These are phyloP conservation scores for Lipomyces orientalis DNA, from an alignment of 805 yeast species.

Conservation along the genomic window DNA sequence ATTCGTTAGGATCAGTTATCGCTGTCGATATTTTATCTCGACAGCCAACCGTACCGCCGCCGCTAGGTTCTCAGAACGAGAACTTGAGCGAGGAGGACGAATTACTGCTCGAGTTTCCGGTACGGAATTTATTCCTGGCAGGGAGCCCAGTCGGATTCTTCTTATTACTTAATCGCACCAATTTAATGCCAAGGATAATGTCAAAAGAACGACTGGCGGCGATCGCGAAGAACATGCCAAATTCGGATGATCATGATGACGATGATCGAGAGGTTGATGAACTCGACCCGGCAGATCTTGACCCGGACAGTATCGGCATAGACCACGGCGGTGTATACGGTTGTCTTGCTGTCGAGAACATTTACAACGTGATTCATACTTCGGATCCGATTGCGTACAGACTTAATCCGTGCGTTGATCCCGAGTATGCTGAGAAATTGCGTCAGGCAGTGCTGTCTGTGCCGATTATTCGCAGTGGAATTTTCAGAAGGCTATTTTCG, in stretches of 20 bases:
- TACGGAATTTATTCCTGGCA: slow-evolving; percentile 73
- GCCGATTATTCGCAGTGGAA: slow-evolving; percentile 31
- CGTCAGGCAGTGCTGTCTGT: slow-evolving; percentile 41
- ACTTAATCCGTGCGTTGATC: slow-evolving; percentile 77
- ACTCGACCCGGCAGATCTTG: not conserved
- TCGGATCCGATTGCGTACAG: slow-evolving; percentile 92
- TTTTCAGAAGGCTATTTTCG: slow-evolving; percentile 14
- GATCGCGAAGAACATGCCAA: slow-evolving; percentile 12
- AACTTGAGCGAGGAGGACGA: slow-evolving; percentile 41
- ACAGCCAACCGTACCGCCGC: slow-evolving; percentile 46
- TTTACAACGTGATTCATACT: slow-evolving; percentile 84
- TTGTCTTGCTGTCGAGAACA: slow-evolving; percentile 67
- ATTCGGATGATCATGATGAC: no score
- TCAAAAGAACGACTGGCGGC: slow-evolving; percentile 11
- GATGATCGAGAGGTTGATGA: slow-evolving; percentile 3
- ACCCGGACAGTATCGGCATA: slow-evolving; percentile 61
- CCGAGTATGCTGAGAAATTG: slow-evolving; percentile 41
- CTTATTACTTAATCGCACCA: slow-evolving; percentile 43
- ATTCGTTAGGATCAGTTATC: slow-evolving; percentile 85
- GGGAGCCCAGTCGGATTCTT: slow-evolving; percentile 92
- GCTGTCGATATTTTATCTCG: slow-evolving; percentile 69
- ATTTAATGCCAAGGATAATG: slow-evolving; percentile 42
- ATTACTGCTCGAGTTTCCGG: slow-evolving; percentile 66
- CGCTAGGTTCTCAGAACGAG: slow-evolving; percentile 23
- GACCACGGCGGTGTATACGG: slow-evolving; percentile 53